phyloP scores from a whole-genome alignment of 208 protist genomes.

The Crithidia expoeki region DNA sequence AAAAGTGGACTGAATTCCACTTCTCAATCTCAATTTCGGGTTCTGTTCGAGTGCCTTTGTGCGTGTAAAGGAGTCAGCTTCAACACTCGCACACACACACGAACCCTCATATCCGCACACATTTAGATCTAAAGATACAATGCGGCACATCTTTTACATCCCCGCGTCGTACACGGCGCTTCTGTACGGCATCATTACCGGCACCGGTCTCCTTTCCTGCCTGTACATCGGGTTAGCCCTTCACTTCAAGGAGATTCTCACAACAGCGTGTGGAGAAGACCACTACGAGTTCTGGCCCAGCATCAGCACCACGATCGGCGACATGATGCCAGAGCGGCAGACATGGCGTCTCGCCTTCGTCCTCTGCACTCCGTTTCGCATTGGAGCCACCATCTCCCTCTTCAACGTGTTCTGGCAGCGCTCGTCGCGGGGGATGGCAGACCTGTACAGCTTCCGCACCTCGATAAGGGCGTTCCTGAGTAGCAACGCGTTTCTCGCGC shows the following conservation, averaged over 20 bases:
- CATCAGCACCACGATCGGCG: conserved; percentile 71
- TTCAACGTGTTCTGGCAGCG: conserved; percentile 74
- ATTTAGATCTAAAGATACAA: no score
- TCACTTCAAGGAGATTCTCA: conserved; percentile 58
- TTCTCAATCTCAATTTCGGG: no score
- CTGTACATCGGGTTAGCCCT: conserved; percentile 55
- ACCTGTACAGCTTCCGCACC: conserved; percentile 40
- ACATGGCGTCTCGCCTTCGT: conserved; percentile 67
- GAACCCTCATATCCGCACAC: not conserved
- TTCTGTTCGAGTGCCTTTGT: no score
- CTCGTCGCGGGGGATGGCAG: conserved; percentile 45
- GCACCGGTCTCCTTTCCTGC: conserved; percentile 43
- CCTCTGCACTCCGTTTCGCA: conserved; percentile 57
- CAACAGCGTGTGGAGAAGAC: conserved; percentile 50
- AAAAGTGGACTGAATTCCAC: no score
- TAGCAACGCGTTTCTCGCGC: conserved; percentile 54
- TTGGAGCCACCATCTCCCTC: conserved; percentile 51
- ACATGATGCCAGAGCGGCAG: conserved; percentile 75
- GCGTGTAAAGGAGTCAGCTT: not conserved
- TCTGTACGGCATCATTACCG: conserved; percentile 56
- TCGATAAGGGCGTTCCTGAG: conserved; percentile 36
- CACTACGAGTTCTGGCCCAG: conserved; percentile 82
- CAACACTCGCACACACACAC: no score
- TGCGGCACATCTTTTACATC: conserved; percentile 76
- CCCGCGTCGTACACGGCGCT: conserved; percentile 68